phyloP scores from a whole-genome alignment of 225 moss, liverwort and hornwort genomes.

The Physcomitrellopsis africana region DNA sequence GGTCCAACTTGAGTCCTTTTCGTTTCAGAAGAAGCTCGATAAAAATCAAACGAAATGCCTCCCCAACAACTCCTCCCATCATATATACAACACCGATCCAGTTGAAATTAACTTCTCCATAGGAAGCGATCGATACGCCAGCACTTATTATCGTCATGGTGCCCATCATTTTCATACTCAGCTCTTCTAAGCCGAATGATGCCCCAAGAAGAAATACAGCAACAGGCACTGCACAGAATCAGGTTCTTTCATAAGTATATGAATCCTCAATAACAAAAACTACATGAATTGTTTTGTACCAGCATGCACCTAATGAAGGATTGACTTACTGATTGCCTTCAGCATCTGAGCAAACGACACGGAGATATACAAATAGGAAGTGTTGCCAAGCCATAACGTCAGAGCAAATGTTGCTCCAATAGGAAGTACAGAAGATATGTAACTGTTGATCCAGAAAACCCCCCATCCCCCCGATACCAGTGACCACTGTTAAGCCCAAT shows the following conservation, averaged over 20 bases:
- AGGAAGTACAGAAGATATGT: conserved; percentile 60
- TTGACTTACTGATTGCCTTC: conserved; percentile 65
- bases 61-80: conserved; percentile 72
- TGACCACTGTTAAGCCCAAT: conserved; percentile 12
- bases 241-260: conserved; percentile 22
- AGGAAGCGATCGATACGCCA: conserved; percentile 65
- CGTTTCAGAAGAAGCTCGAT: conserved; percentile 66
- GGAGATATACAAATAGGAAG: conserved; percentile 71
- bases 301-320: conserved; percentile 21
- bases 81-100: conserved; percentile 74
- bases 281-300: conserved; percentile 1
- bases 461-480: conserved; percentile 3
- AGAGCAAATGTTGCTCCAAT: conserved; percentile 71
- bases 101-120: conserved; percentile 69
- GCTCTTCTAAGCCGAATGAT: conserved; percentile 61
- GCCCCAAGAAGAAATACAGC: conserved; percentile 67
- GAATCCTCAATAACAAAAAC: conserved; percentile 5
- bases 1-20: conserved; percentile 69
- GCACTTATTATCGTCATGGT: conserved; percentile 67
- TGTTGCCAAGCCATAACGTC: conserved; percentile 76
- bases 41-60: conserved; percentile 71
- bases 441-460: conserved; percentile 39
- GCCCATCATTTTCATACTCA: conserved; percentile 62
- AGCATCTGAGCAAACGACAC: conserved; percentile 76
- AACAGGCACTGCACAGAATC: conserved; percentile 64